Percentiles rank a stretch among this genome's conserved stretches.
These are phyloP conservation scores for Gracilaria domingensis DNA, from an alignment of 23 red algal genomes.

Conservation along the genomic window DNA sequence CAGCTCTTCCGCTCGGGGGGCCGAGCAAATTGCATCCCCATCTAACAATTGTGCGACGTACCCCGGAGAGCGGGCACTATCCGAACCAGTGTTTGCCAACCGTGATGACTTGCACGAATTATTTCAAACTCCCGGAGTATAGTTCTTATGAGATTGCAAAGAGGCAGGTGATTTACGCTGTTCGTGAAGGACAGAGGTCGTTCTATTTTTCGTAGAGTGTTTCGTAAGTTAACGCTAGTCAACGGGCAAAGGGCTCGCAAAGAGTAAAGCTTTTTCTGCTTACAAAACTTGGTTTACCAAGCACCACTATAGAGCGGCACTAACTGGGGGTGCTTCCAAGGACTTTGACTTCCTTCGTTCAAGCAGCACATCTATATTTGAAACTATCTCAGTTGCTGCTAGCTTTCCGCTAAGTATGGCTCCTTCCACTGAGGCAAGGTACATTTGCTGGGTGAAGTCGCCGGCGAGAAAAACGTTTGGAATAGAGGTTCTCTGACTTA, in stretches of 20 bases:
- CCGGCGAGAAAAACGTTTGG: slow-evolving; percentile 96
- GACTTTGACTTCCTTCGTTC: not conserved
- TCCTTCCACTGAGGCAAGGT: slow-evolving; percentile 97
- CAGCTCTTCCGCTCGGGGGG: slow-evolving; percentile 91
- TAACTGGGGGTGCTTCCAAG: not conserved
- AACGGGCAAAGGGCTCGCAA: not conserved
- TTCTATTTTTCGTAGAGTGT: slow-evolving; percentile 90
- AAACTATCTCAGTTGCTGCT: slow-evolving; percentile 81
- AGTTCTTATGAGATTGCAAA: slow-evolving; percentile 76
- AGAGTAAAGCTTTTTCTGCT: slow-evolving; percentile 21
- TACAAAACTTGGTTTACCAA: not conserved
- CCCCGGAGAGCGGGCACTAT: slow-evolving; percentile 79
- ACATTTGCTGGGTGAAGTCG: slow-evolving; percentile 97
- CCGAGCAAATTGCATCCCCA: slow-evolving; percentile 75
- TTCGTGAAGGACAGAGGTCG: slow-evolving; percentile 93
- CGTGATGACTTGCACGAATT: slow-evolving; percentile 99
- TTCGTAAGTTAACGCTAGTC: slow-evolving; percentile 9
- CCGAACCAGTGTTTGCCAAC: slow-evolving; percentile 95
- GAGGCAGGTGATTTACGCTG: slow-evolving; percentile 86
- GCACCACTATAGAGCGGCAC: not conserved
- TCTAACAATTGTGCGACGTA: slow-evolving; percentile 92
- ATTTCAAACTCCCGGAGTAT: slow-evolving; percentile 98
- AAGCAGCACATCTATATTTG: slow-evolving; percentile 15
- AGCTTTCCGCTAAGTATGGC: slow-evolving; percentile 94
- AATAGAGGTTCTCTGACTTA: slow-evolving; percentile 88